These are phyloP conservation scores for Aspergillus flavus DNA, from an alignment of 2,329 filamentous ascomycete genomes.

Conservation along the genomic window DNA sequence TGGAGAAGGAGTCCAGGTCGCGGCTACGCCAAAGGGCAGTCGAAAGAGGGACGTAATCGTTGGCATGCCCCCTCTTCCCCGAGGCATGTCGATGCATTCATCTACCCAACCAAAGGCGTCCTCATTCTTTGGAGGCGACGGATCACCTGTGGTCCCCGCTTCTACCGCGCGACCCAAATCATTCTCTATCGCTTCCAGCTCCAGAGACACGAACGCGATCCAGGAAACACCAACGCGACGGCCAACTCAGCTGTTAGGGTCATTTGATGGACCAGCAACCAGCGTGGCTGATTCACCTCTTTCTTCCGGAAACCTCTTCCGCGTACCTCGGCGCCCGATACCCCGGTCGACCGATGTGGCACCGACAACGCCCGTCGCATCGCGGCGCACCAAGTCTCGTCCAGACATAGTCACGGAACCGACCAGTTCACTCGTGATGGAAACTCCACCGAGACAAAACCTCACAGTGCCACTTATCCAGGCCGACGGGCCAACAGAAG, in stretches of 20 bases:
- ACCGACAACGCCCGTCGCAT: constrained; percentile 33
- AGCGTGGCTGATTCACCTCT: constrained; percentile 16
- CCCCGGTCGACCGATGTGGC: constrained; percentile 27
- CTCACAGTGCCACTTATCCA: constrained; percentile 11
- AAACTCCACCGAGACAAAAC: constrained; percentile 32
- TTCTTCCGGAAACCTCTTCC: constrained; percentile 28
- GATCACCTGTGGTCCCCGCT: constrained; percentile 28
- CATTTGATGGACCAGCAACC: constrained; percentile 15
- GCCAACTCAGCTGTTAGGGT: constrained; percentile 26
- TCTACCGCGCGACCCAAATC: constrained; percentile 33
- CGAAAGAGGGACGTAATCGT: constrained; percentile 35
- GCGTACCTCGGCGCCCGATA: constrained; percentile 30
- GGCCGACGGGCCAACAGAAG: neutral
- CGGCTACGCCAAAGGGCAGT: constrained; percentile 49
- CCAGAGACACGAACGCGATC: constrained; percentile 24
- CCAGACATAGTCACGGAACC: constrained; percentile 3
- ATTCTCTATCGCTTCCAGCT: constrained; percentile 26
- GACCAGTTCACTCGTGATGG: constrained; percentile 28
- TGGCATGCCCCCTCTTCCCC: constrained; percentile 32
- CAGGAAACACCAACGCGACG: constrained; percentile 47
- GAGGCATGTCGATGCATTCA: constrained; percentile 28
- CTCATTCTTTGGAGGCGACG: constrained; percentile 10
- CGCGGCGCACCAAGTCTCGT: constrained; percentile 22
- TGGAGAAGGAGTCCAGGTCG: constrained; percentile 51
- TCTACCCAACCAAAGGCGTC: constrained; percentile 29